phyloP scores from a whole-genome alignment of 106 monocot genomes.

The Xerophyta viscosa region DNA sequence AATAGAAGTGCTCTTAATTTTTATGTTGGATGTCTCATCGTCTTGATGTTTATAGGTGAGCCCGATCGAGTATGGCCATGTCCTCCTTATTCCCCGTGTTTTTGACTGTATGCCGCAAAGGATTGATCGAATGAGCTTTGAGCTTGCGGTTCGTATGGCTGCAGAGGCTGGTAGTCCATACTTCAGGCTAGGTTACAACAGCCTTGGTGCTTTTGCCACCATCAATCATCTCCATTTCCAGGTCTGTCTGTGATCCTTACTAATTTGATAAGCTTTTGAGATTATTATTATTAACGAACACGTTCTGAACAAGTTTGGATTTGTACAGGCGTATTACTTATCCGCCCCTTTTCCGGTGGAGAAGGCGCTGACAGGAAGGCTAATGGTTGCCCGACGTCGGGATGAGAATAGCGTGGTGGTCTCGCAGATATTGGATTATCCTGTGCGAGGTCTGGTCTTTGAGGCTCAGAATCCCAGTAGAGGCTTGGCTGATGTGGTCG shows the following conservation, averaged over 20 bases:
- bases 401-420: conserved; percentile 37
- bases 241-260: conserved; percentile 11
- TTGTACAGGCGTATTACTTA: conserved; percentile 73
- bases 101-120: conserved; percentile 61
- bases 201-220: conserved; percentile 81
- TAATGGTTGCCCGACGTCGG: conserved; percentile 13
- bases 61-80: conserved; percentile 63
- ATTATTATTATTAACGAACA: not conserved
- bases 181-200: conserved; percentile 74
- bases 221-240: conserved; percentile 81
- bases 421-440: conserved; percentile 55
- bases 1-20: too few relatives aligned
- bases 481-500: conserved; percentile 52
- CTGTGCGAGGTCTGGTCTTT: conserved; percentile 76
- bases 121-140: conserved; percentile 51
- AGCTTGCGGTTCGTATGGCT: conserved; percentile 60
- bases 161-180: conserved; percentile 51
- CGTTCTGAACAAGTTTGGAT: not conserved
- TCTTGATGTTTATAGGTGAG: conserved; percentile 38
- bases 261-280: not conserved
- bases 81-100: conserved; percentile 60
- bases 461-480: conserved; percentile 48
- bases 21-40: too few relatives aligned
- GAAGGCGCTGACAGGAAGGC: conserved; percentile 43
- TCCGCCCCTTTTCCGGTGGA: conserved; percentile 65